Base-by-base conservation (phyloP, 2,329 filamentous ascomycete species). In the Zymoseptoria brevis region DNA sequence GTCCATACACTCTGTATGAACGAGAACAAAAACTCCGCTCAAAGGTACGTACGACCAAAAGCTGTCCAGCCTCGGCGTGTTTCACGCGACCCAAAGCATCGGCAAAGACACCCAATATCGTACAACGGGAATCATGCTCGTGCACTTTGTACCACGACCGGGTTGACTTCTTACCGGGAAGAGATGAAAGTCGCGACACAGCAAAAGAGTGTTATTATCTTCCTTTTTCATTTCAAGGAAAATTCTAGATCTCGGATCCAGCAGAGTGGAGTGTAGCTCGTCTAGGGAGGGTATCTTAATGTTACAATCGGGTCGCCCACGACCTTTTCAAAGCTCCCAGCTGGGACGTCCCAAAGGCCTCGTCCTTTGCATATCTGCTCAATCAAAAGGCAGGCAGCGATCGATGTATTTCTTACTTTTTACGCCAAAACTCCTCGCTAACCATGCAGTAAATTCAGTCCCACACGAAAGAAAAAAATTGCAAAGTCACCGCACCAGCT, bases 401-500 rank as follows among this genome's bases (percentile, higher is more conserved):
- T 50, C 29, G 50, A 55, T 55, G 41, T 48, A 19, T 49, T 4
- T 50, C 50, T 57, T 8, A 29, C 19, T 49, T 52, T 55, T 48
- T 55, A 30, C 56, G 29, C 59, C 59, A 61, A n/a, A 60, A 55
- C 54, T 54, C 59, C 54, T 58, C 59, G 59, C 59, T 61, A 61
- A 61, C 30, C 54, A 52, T 57, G 56, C 56, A 24, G 50, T 54
- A 16, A 41, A 56, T 57, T 49, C 56, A 57, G 57, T 57, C 54
- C 54, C 13, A 51, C 52, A 41, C 19, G 8, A 54, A 54, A 56
- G 48, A 59, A 51, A 59, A 53, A 50, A 50, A 30, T 56, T 24
- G 22, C 22, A 24, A 24, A 35, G 16, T 59, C 62, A 70, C 19
- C 68, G 67, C 48, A 99, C 85, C 57, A 99, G 83, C 75, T 96